These are phyloP conservation scores for Berberis vulgaris DNA, from an alignment of 164 flowering plant species.

Conservation along the genomic window DNA sequence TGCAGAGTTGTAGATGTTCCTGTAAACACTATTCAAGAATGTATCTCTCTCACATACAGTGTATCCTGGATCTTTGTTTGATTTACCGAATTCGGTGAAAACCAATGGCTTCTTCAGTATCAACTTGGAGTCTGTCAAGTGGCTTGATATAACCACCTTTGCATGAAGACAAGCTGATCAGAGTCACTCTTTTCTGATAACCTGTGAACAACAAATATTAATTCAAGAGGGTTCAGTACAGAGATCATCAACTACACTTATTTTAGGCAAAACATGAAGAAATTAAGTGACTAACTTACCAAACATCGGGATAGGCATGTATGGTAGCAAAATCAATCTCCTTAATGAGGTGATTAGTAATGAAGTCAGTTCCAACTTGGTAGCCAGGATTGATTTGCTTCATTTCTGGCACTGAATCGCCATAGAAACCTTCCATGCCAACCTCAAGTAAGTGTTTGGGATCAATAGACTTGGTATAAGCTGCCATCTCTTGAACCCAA, in stretches of 20 bases:
- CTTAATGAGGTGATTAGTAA: conserved; percentile 15
- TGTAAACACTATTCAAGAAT: conserved; percentile 13
- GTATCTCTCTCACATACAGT: conserved; percentile 7
- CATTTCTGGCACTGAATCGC: conserved; percentile 20
- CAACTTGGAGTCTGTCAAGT: conserved; percentile 20
- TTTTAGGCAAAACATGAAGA: not conserved
- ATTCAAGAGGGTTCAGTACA: not conserved
- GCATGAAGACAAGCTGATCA: conserved; percentile 17
- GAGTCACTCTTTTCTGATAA: conserved; percentile 14
- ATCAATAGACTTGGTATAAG: conserved; percentile 20
- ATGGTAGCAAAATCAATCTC: conserved; percentile 26
- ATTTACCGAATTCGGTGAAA: conserved; percentile 17
- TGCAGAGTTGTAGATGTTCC: conserved; percentile 17
- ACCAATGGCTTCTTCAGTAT: conserved; percentile 25
- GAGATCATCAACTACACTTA: not conserved
- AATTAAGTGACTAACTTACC: conserved; percentile 10
- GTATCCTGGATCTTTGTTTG: conserved; percentile 15
- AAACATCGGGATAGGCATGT: conserved; percentile 27
- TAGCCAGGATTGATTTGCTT: conserved; percentile 8
- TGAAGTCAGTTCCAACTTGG: conserved; percentile 20
- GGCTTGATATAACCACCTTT: conserved; percentile 23
- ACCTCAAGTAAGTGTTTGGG: conserved; percentile 21
- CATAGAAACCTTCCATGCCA: conserved; percentile 7
- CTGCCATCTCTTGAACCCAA: conserved; percentile 5
- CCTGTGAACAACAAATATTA: conserved; percentile 9